Base-by-base conservation (phyloP, 768 basidiomycete genomes). In the Pulveroboletus sp. region DNA sequence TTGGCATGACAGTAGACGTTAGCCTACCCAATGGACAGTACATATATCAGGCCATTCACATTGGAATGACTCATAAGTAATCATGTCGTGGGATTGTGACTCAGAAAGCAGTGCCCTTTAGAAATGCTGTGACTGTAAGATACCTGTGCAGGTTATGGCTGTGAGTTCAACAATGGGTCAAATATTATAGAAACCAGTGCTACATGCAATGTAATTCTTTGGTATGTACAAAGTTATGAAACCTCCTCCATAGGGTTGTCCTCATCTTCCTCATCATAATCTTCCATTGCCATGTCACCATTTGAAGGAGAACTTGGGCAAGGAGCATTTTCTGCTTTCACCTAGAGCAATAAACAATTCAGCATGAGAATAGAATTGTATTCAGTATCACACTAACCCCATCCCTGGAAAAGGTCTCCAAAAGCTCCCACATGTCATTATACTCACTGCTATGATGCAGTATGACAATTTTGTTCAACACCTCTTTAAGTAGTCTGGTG, bases 381-480 rank as follows among this genome's bases (percentile, higher is more conserved):
- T 24, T 26, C 8, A 47, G 43, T 8, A 55, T 14, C 4, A 19
- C 8, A 72, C 78, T 54, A 44, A 84, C 80, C 68, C 77, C 80
- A 19, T 76, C 77, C 49, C 80, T 81, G 57, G 83, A 84, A 67
- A 78, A 89, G 55, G 79, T 83, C 43, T 83, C 81, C 59, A 83
- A 82, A 55, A 93, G 76, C 65, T 89, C 86, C 83, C 85, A 93
- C 51, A 82, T 69, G 9, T 89, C 89, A 43, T 85, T 87, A 63
- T 79, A 73, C 68, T 93, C 90, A 32, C 92, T 92, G 39, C 81
- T 83, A 43, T 85, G 81, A 64, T 91, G 82, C 40, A 92, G 73
- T 46, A 74, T 78, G 5, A 85, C 92, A 43, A 93, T 83, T 55
- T 89, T 86, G 24, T 71, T 72, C 26, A 95, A 71, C 3, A 87